Percentiles rank a stretch among this genome's conserved stretches.
These are phyloP conservation scores for Adansonia digitata DNA, from an alignment of 345 rosid genomes.

Conservation along the genomic window DNA sequence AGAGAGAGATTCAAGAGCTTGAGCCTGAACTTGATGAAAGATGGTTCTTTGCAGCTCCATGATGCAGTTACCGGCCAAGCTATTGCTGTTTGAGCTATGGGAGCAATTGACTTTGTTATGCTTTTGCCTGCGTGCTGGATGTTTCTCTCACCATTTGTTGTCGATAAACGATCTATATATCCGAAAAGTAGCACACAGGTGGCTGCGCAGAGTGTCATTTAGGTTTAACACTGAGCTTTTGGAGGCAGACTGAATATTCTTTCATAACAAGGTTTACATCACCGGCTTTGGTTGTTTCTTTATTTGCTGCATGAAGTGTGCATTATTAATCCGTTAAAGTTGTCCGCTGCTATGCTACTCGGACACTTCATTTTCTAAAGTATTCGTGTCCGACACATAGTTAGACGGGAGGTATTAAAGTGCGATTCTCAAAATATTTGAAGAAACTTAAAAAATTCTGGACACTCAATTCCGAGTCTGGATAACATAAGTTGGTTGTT, in stretches of 20 bases:
- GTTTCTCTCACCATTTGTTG: neutral
- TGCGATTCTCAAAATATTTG: neutral
- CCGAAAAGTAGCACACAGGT: neutral
- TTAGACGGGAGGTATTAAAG: too few relatives aligned
- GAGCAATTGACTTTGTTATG: conserved; percentile 5
- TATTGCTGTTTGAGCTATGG: conserved; percentile 45
- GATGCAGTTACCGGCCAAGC: conserved; percentile 81
- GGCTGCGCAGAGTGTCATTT: neutral
- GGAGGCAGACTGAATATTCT: neutral
- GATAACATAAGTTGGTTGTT: neutral
- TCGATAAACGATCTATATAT: neutral
- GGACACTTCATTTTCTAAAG: neutral
- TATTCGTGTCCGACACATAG: neutral
- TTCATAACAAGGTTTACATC: neutral
- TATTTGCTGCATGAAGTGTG: conserved; percentile 18
- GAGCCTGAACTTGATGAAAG: conserved; percentile 92
- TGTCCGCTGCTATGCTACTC: neutral
- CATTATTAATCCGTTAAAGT: neutral
- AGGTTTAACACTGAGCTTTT: neutral
- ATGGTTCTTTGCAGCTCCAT: conserved; percentile 87
- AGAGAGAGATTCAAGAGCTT: conserved; percentile 96
- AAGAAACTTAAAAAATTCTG: too few relatives aligned
- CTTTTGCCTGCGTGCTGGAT: conserved; percentile 1
- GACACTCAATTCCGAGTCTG: neutral
- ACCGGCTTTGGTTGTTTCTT: neutral